A percentile compares a stretch with the other conserved stretches of the same genome.
Evolutionary conservation across 202 grass and related monocot genomes (phyloP).

Genomic region (Dendrocalamus latiflorus): DNA sequence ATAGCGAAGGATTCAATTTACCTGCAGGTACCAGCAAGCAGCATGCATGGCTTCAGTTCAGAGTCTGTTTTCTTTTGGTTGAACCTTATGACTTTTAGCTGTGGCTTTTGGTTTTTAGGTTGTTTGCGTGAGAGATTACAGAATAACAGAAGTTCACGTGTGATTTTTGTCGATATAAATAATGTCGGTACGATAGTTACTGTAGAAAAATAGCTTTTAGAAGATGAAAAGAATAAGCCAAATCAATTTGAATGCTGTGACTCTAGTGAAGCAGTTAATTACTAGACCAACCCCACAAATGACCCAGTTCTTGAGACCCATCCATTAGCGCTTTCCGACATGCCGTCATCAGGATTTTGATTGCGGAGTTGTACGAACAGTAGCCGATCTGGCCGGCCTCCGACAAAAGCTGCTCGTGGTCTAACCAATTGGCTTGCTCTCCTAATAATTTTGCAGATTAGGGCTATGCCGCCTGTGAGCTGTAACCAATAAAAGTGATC

Average conservation of each 20-base stretch:
- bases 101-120: too few species aligned
- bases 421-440: background rate
- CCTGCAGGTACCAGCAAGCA: background rate
- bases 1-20: background rate
- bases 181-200: too few species aligned
- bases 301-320: background rate
- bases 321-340: background rate
- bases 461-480: background rate
- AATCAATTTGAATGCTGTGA: background rate
- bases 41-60: background rate
- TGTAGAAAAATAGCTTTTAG: too few species aligned
- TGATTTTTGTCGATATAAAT: too few species aligned
- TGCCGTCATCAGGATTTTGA: background rate
- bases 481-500: conserved; percentile 15
- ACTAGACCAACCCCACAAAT: background rate
- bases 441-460: background rate
- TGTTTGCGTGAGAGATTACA: too few species aligned
- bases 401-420: conserved; percentile 17
- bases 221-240: too few species aligned
- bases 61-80: too few species aligned
- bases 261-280: background rate
- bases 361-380: background rate
- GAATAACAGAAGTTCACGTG: too few species aligned
- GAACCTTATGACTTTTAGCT: too few species aligned
- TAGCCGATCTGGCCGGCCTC: background rate